phyloP scores from a whole-genome alignment of 2,329 filamentous ascomycete genomes.

The Fusarium annulatum region DNA sequence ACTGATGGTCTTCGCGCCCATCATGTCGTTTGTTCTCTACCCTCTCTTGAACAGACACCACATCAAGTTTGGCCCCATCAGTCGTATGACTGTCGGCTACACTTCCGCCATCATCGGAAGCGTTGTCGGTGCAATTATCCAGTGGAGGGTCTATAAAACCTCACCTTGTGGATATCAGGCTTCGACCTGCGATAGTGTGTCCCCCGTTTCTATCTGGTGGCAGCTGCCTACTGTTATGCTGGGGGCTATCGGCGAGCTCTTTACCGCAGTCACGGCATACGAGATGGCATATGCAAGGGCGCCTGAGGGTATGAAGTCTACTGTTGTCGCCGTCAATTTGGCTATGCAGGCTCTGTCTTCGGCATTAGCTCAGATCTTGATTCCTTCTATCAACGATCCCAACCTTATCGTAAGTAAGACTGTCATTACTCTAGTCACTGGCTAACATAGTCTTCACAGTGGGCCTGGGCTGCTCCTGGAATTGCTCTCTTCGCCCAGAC shows the following conservation, averaged over 20 bases:
- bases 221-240: not conserved
- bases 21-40: slow-evolving; percentile 58
- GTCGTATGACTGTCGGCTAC: slow-evolving; percentile 66
- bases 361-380: slow-evolving; percentile 54
- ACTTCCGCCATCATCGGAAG: slow-evolving; percentile 56
- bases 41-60: slow-evolving; percentile 62
- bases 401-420: not conserved
- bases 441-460: not conserved
- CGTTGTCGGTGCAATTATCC: not conserved
- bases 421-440: rapidly evolving
- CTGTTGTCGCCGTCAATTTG: slow-evolving; percentile 63
- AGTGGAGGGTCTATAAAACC: not conserved
- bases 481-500: not conserved
- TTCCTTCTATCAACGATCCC: slow-evolving; percentile 51
- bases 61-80: slow-evolving; percentile 69
- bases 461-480: not conserved
- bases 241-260: slow-evolving; percentile 32
- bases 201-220: not conserved
- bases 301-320: slow-evolving; percentile 62
- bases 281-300: slow-evolving; percentile 61
- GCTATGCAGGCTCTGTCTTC: slow-evolving; percentile 59
- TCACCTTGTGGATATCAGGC: not conserved
- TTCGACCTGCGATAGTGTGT: not conserved
- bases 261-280: slow-evolving; percentile 42
- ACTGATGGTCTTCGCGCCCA: slow-evolving; percentile 61